These are phyloP conservation scores for Globisporangium cylindrosporum DNA, from an alignment of 352 stramenopile genomes.

Conservation along the genomic window DNA sequence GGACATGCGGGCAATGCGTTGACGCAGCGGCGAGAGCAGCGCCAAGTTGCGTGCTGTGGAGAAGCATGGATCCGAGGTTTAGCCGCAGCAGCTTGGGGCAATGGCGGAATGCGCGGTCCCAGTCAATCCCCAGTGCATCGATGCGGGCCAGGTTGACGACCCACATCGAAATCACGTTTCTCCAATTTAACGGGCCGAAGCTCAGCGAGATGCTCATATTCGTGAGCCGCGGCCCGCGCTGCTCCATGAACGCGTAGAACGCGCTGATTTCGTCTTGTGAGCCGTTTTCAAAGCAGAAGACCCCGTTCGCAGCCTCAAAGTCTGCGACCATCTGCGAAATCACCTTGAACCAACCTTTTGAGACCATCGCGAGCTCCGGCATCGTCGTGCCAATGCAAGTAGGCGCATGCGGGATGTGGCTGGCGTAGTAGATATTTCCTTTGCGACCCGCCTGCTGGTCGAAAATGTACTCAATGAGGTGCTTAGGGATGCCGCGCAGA, in stretches of 20 bases:
- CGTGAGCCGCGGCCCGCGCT: neutral
- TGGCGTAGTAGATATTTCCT: neutral
- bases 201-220: neutral
- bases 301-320: neutral
- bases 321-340: neutral
- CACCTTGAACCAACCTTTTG: neutral
- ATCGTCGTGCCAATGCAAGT: neutral
- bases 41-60: neutral
- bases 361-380: neutral
- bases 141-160: neutral
- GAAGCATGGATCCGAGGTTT: neutral
- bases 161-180: too few relatives aligned
- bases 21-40: too few relatives aligned
- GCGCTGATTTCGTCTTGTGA: neutral
- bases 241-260: neutral
- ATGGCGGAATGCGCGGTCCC: neutral
- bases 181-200: too few relatives aligned
- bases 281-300: neutral
- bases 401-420: neutral
- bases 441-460: neutral
- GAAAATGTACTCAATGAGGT: neutral
- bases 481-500: neutral
- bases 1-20: too few relatives aligned
- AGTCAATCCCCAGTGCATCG: neutral
- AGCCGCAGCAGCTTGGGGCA: neutral